These are phyloP conservation scores for Microascus cirrosus DNA, from an alignment of 2,329 filamentous ascomycete genomes.

Conservation along the genomic window DNA sequence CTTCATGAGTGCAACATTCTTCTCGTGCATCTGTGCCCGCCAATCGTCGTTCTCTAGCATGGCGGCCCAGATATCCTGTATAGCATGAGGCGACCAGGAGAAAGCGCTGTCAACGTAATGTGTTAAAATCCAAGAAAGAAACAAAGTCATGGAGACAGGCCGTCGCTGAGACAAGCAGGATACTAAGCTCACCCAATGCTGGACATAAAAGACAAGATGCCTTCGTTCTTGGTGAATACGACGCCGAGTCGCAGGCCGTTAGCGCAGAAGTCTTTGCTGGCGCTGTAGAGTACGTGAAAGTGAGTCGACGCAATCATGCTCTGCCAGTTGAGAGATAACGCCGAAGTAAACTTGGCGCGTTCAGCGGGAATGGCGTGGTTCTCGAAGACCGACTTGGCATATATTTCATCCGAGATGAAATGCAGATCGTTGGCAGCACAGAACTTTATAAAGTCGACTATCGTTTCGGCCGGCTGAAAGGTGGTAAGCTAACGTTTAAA, in stretches of 20 bases:
- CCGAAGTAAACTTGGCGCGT: conserved; percentile 19
- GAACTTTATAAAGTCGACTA: conserved; percentile 20
- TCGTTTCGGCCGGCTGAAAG: conserved; percentile 9
- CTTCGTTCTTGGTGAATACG: conserved; percentile 11
- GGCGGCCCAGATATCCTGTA: conserved; percentile 7
- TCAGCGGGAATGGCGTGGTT: conserved; percentile 17
- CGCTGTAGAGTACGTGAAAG: conserved; percentile 25
- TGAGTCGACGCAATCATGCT: conserved; percentile 23
- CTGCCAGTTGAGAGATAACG: conserved; percentile 16
- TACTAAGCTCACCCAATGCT: conserved; percentile 4
- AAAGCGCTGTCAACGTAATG: conserved; percentile 2
- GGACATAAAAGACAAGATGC: conserved; percentile 3
- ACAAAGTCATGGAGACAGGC: not conserved
- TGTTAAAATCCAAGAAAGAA: not conserved
- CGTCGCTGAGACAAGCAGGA: not conserved
- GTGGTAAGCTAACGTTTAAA: not conserved
- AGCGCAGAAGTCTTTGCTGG: conserved; percentile 26
- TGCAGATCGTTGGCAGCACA: conserved; percentile 29
- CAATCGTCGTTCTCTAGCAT: conserved; percentile 7
- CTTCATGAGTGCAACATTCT: conserved; percentile 4
- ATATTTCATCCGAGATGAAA: conserved; percentile 35
- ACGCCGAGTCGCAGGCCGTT: conserved; percentile 29
- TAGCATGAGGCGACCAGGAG: conserved; percentile 5
- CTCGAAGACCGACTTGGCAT: conserved; percentile 29
- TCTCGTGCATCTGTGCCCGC: not conserved